Conservation (phyloP, 192 early-diverging fungal species). For the Spizellomyces sp. region DNA sequence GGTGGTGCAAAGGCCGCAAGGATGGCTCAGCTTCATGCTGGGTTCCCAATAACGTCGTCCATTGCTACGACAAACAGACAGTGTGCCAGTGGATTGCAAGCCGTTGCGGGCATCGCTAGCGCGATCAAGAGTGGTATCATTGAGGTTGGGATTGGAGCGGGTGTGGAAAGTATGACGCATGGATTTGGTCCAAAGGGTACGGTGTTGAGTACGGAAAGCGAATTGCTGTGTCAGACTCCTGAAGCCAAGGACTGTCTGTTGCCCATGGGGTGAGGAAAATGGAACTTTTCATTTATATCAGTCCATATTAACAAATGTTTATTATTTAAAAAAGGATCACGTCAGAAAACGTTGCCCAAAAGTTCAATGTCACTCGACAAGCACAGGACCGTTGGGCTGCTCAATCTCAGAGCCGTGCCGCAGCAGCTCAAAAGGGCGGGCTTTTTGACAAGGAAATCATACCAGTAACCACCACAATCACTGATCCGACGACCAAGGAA, state of each 20-base stretch:
- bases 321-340: conserved; percentile 60
- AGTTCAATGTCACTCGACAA: conserved; percentile 79
- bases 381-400: conserved; percentile 90
- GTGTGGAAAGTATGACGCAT: conserved; percentile 89
- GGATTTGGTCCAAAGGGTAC: conserved; percentile 71
- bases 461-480: conserved; percentile 65
- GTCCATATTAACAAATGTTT: too few species aligned
- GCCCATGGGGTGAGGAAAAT: conserved; percentile 69
- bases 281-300: conserved; percentile 48
- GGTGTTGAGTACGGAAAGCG: conserved; percentile 64
- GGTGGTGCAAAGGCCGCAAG: conserved; percentile 85
- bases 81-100: conserved; percentile 88
- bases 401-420: conserved; percentile 76
- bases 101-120: conserved; percentile 78
- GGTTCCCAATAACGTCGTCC: conserved; percentile 77
- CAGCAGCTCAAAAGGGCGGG: conserved; percentile 81
- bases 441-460: conserved; percentile 89
- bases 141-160: conserved; percentile 90
- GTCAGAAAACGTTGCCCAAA: conserved; percentile 91
- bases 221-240: conserved; percentile 63
- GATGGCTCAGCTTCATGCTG: conserved; percentile 86
- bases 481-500: conserved; percentile 44
- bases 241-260: conserved; percentile 18
- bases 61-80: conserved; percentile 86
- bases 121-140: conserved; percentile 85